Evolutionary conservation across 768 basidiomycete genomes (phyloP), one percentile per base, ranked within the genome.

Genomic region (Leccinum longicurvipes): DNA sequence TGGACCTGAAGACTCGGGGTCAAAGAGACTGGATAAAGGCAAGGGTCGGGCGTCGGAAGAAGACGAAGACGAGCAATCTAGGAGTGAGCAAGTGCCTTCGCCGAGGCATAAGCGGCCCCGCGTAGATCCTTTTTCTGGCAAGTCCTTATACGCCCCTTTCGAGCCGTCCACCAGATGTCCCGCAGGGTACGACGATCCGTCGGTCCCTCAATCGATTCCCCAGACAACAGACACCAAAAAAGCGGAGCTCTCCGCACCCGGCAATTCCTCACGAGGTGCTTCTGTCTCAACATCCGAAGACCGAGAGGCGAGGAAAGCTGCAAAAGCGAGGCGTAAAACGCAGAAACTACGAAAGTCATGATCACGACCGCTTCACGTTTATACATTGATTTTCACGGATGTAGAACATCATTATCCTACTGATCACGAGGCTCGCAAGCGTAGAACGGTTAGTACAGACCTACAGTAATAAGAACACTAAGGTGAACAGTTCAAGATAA

Each of bases 41-140:
- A 77, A 77, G 47, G 67, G 64, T 10, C 77, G 77, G 54, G 73
- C 72, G 11, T 72, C 70, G 49, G 70, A 63, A 12, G 67, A 48
- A 6, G 62, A 58, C 9, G n/a, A 39, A 39, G 36, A 39, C n/a
- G 36, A 53, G n/a, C 54, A 57, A 32, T 50, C 51, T 29, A 39
- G 29, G n/a, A 56, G 9, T 10, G 65, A 57, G 23, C 29, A 60
- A 17, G 50, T 47, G 31, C 39, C 57, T 27, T 65, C 63, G 9
- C 51, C 58, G 7, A 83, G 81, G 66, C 79, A 81, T 28, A 77
- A 79, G 67, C 76, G 85, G 61, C 76, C 78, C 27, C 71, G 69
- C 0, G 64, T 86, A 27, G 87, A 89, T 69, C 84, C 85, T 6
- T 90, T 89, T 61, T 79, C 83, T 55, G 87, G 89, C 84, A 63